Conservation (phyloP, 2,329 filamentous ascomycete species). For the Fusarium marasasianum region DNA sequence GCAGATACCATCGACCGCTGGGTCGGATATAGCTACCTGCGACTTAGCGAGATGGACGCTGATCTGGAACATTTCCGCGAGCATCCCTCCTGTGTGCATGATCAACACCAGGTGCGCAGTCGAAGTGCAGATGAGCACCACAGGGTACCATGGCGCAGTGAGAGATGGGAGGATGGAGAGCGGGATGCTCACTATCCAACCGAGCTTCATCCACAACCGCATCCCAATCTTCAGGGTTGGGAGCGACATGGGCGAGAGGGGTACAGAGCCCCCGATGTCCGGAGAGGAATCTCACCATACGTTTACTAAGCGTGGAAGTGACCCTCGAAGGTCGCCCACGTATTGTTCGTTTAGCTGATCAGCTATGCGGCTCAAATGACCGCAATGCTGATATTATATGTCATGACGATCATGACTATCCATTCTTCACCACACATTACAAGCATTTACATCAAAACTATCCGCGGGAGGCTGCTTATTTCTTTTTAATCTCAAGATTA, state of each 20-base stretch:
- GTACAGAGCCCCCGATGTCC: slow-evolving; percentile 41
- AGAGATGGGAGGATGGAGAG: slow-evolving; percentile 31
- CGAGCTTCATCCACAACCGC: slow-evolving; percentile 32
- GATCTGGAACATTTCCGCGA: slow-evolving; percentile 65
- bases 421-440: neutral
- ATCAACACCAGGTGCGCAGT: slow-evolving; percentile 35
- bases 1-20: slow-evolving; percentile 69
- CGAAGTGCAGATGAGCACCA: slow-evolving; percentile 27
- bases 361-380: neutral
- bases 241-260: slow-evolving; percentile 50
- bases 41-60: slow-evolving; percentile 68
- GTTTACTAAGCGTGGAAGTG: slow-evolving; percentile 41
- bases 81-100: slow-evolving; percentile 29
- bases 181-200: slow-evolving; percentile 24
- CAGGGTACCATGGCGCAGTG: slow-evolving; percentile 25
- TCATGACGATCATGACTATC: slow-evolving; percentile 7
- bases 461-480: neutral
- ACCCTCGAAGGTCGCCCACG: slow-evolving; percentile 18
- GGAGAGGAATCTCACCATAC: slow-evolving; percentile 44
- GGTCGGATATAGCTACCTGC: slow-evolving; percentile 64
- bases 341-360: slow-evolving; percentile 10
- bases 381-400: neutral
- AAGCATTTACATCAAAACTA: neutral
- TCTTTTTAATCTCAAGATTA: neutral
- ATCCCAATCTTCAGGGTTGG: slow-evolving; percentile 42